phyloP scores from a whole-genome alignment of 2,329 filamentous ascomycete species.

The Ustulina deusta region DNA sequence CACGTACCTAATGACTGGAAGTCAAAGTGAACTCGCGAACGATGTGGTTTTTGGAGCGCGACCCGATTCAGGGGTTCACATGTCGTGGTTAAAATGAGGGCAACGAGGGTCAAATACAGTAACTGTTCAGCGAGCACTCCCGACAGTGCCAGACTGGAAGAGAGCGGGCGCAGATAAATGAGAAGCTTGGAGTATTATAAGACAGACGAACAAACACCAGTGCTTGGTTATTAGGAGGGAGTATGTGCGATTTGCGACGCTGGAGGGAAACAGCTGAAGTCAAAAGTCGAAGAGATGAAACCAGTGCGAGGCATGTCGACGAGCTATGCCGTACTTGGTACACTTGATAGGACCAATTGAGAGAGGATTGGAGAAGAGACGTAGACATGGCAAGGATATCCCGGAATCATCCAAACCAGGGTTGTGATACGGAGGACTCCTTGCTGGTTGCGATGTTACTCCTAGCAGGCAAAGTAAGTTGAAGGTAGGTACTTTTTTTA shows the following conservation, averaged over 20 bases:
- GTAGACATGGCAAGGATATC: slow-evolving; percentile 23
- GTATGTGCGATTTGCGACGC: slow-evolving; percentile 5
- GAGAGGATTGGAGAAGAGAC: slow-evolving; percentile 18
- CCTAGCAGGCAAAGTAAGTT: no score
- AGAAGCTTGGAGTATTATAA: not conserved
- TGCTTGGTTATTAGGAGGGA: not conserved
- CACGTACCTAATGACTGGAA: slow-evolving; percentile 20
- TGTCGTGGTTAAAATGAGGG: slow-evolving; percentile 26
- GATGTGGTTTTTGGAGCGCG: slow-evolving; percentile 21
- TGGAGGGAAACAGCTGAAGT: slow-evolving; percentile 19
- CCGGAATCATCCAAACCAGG: slow-evolving; percentile 12
- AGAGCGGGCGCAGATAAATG: not conserved
- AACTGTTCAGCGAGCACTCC: not conserved
- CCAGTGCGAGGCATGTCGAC: slow-evolving; percentile 12
- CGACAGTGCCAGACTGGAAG: slow-evolving; percentile 13
- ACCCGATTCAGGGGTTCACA: slow-evolving; percentile 33
- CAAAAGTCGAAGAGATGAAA: slow-evolving; percentile 17
- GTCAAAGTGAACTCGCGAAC: slow-evolving; percentile 8
- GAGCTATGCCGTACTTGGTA: not conserved
- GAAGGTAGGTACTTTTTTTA: not conserved
- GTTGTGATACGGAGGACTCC: slow-evolving; percentile 13
- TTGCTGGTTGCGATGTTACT: not conserved
- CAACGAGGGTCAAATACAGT: slow-evolving; percentile 12
- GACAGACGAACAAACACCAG: not conserved
- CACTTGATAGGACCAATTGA: slow-evolving; percentile 15